Evolutionary conservation across 345 rosid genomes (phyloP).

Genomic region (Cardamine resedifolia): DNA sequence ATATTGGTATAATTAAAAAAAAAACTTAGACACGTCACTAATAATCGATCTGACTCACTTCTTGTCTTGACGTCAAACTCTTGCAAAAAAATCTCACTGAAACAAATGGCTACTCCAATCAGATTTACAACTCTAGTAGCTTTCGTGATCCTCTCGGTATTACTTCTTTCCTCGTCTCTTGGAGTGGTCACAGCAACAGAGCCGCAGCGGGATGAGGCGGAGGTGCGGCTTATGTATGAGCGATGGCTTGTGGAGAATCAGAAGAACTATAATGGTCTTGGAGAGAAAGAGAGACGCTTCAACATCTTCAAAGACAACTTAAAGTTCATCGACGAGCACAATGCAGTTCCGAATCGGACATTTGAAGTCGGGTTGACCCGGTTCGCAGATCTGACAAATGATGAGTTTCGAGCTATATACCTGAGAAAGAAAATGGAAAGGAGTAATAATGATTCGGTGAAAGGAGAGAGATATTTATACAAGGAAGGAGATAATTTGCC

Average conservation of each 20-base stretch:
- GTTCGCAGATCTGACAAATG: slow-evolving; percentile 1
- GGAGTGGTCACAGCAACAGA: not conserved
- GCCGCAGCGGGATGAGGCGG: not conserved
- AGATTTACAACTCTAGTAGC: not conserved
- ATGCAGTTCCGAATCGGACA: not conserved
- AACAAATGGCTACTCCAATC: not conserved
- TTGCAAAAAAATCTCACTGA: not conserved
- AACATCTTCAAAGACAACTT: slow-evolving; percentile 1
- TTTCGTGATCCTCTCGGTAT: not conserved
- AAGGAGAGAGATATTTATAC: not conserved
- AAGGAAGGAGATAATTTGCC: not conserved
- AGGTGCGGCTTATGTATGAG: not conserved
- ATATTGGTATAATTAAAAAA: not conserved
- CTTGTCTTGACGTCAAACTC: not conserved
- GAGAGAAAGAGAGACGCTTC: slow-evolving; percentile 5
- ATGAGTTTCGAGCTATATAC: not conserved
- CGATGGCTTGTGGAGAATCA: not conserved
- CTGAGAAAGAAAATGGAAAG: not conserved
- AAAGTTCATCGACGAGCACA: not conserved
- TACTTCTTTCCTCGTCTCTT: not conserved
- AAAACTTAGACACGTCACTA: not conserved
- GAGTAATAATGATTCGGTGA: not conserved
- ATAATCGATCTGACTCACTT: not conserved
- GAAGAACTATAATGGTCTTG: not conserved
- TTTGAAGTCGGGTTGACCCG: not conserved